Evolutionary conservation across 305 asterid genomes (phyloP).

Genomic region (Solanum hybrid): DNA sequence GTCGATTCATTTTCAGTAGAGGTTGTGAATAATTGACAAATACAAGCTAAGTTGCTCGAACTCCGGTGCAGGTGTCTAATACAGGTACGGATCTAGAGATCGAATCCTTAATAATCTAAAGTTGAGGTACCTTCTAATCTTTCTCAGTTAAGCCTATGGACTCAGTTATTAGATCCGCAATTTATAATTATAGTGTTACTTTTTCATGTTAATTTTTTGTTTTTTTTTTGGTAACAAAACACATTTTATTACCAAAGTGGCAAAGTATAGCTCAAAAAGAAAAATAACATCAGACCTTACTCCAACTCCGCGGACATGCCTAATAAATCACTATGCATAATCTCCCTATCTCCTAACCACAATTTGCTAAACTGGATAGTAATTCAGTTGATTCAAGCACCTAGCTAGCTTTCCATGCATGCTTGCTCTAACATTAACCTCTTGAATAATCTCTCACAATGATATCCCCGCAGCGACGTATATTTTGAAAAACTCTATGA

Average conservation of each 20-base stretch:
- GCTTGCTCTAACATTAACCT: too few relatives aligned
- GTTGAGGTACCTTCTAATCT: neutral
- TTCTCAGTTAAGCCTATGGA: neutral
- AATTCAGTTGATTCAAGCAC: too few relatives aligned
- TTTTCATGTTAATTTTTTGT: neutral
- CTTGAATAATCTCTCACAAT: too few relatives aligned
- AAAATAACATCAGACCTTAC: neutral
- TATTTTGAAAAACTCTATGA: too few relatives aligned
- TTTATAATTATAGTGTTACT: neutral
- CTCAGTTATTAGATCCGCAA: neutral
- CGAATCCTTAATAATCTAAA: neutral
- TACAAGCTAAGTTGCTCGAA: neutral
- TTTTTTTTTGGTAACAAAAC: neutral
- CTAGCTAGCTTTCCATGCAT: too few relatives aligned
- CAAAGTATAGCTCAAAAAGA: neutral
- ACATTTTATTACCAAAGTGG: neutral
- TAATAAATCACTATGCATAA: neutral
- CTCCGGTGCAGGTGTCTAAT: neutral
- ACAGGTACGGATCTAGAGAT: neutral
- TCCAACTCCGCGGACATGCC: neutral
- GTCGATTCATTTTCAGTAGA: neutral
- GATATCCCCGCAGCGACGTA: too few relatives aligned
- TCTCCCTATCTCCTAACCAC: too few relatives aligned
- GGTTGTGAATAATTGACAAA: neutral
- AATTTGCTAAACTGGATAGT: too few relatives aligned